A percentile compares a stretch with the other conserved stretches of the same genome.
Evolutionary conservation across 805 yeast species (phyloP).

Genomic region (Spathaspora arborariae): DNA sequence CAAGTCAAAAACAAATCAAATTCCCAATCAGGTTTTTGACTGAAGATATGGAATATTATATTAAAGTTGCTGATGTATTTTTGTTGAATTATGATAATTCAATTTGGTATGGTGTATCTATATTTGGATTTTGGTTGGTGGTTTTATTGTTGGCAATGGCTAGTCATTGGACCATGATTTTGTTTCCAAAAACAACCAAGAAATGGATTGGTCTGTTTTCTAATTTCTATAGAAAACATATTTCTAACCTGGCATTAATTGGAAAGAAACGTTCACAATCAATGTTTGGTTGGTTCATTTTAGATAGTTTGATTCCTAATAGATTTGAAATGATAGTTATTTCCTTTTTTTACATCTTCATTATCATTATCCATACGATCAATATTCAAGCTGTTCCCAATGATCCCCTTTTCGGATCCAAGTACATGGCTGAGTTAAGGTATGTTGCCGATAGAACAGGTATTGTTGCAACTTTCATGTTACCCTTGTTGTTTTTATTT

Average conservation of each 20-base stretch:
- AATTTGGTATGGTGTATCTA: slow-evolving; percentile 31
- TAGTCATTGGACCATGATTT: slow-evolving; percentile 36
- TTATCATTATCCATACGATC: slow-evolving; percentile 14
- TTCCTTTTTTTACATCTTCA: slow-evolving; percentile 16
- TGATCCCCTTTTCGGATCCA: slow-evolving; percentile 23
- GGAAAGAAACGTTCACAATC: slow-evolving; percentile 29
- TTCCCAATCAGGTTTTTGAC: slow-evolving; percentile 23
- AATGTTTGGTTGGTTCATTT: slow-evolving; percentile 1
- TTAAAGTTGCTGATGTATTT: slow-evolving; percentile 13
- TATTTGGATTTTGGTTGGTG: slow-evolving; percentile 46
- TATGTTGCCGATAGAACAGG: slow-evolving; percentile 52
- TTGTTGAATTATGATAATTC: slow-evolving; percentile 22
- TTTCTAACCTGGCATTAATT: slow-evolving; percentile 31
- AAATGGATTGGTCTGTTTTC: slow-evolving; percentile 25
- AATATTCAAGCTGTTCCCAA: slow-evolving; percentile 2
- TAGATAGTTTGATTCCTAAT: slow-evolving; percentile 26
- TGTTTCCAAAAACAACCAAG: slow-evolving; percentile 35
- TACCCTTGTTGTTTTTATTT: slow-evolving; percentile 52
- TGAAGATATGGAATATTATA: slow-evolving; percentile 9
- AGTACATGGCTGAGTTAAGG: slow-evolving; percentile 17
- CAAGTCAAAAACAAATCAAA: slow-evolving; percentile 8
- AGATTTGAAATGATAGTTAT: slow-evolving; percentile 31
- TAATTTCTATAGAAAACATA: slow-evolving; percentile 21
- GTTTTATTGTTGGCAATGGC: slow-evolving; percentile 40
- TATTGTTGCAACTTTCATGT: slow-evolving; percentile 39